Base-by-base conservation (phyloP, 169 alveolate genomes). In the Eimeria acervulina region DNA sequence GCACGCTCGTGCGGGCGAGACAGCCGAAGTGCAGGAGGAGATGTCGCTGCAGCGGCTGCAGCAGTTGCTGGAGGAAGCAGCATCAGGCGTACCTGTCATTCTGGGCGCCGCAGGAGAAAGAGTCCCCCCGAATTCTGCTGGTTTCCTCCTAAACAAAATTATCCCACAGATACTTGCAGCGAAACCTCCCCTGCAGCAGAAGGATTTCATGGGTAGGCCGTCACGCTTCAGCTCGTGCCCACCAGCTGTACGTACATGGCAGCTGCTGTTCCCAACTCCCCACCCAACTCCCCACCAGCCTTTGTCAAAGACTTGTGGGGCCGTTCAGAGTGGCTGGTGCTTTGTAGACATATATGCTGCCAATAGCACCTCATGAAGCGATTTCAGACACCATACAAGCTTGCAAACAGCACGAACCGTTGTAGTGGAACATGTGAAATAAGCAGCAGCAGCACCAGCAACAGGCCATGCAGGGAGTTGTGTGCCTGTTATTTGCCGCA, bases 1-100 rank as follows among this genome's bases (percentile, higher is more conserved):
- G 59, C 81, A 85, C 5, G 93, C 93, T 13, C 93, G 93, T 10
- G 93, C 93, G 10, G 93, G 93, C 10, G 93, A 52, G 36, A 23
- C 63, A 0, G 33, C 42, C 33, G 93, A 85, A n/a, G 93, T 31
- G 44, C 93, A 85, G 81, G 80, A 85, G 44, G 93, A 85, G 61
- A 85, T 59, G 81, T 8, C 93, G 81, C 61, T 85, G 93, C 93
- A 85, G 80, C 93, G 93, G 81, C 55, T 85, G 63, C 93, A 85
- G 93, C 93, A 85, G 81, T 81, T 85, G 81, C 93, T 85, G 61
- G 81, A 85, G 47, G 93, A 44, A 21, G 93, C 93, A 85, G 93
- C 93, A 61, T n/a, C 76, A 38, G 93, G 93, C 1, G 55, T 55
- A 19, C 76, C 76, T 12, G 80, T 85, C n/a, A n/a, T 21, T 51